Evolutionary conservation across 306 rosid species (phyloP), one percentile per base, ranked within the genome.

Genomic region (Rosa rugosa): DNA sequence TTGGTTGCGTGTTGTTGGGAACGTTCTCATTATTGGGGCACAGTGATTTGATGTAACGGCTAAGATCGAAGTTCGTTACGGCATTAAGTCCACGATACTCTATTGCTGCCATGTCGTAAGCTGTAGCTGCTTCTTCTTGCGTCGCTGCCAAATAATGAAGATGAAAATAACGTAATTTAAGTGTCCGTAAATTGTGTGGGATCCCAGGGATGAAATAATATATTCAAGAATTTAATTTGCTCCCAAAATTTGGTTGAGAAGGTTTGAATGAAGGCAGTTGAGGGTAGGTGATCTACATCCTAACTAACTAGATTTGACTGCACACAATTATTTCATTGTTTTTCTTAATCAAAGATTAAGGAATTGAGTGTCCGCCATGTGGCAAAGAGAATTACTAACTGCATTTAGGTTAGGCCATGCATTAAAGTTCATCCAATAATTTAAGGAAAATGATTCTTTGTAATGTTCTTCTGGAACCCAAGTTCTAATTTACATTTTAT

Each of bases 41-140:
- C 22, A 72, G 72, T 79, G 83, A 82, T 60, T 87, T 88, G 62
- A 88, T 69, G 27, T 94, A 94, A 77, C 90, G 97, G 71, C 95
- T 94, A 10, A 92, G 89, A 57, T 94, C 97, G 78, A 94, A 94
- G 81, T 94, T 94, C 34, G 99, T 94, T 79, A 94, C 89, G 53
- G 99, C 99, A 76, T 94, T 91, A 79, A 92, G 89, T 78, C 99
- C 99, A 6, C 97, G 90, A 20, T 92, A 84, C 73, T 92, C 90
- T 76, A 94, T 89, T 14, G 99, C 99, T 47, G 99, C 99, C 87
- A 81, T 80, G 79, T 94, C 99, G 83, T 94, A 94, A 20, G 99
- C 99, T 3, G 81, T 79, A 47, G 99, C 99, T 45, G 99, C 97
- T 83, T 94, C 99, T 85, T 94, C 99, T 82, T 94, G 99, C 38